Evolutionary conservation across 2,329 filamentous ascomycete genomes (phyloP).

Genomic region (Metarhizium sp.): DNA sequence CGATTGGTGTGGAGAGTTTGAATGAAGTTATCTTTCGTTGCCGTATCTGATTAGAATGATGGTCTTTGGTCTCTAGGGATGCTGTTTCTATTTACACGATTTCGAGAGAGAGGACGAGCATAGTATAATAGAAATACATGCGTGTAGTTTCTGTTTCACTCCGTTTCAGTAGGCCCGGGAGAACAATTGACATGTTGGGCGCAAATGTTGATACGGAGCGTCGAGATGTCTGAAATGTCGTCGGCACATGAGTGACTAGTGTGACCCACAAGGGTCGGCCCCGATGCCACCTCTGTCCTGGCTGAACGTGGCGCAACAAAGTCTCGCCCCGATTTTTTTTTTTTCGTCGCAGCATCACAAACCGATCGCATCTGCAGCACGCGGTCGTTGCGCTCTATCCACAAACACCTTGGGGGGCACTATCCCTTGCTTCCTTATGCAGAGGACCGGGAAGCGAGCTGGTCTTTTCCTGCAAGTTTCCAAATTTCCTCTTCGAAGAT

Average conservation of each 20-base stretch:
- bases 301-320: background rate
- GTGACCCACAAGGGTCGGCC: no score
- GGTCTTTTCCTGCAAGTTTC: background rate
- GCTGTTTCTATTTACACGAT: background rate
- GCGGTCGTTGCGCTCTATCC: background rate
- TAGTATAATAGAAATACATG: background rate
- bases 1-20: conserved; percentile 2
- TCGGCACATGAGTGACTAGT: no score
- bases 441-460: background rate
- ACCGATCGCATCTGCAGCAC: background rate
- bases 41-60: background rate
- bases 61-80: background rate
- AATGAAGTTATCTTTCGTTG: conserved; percentile 1
- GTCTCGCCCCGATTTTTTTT: background rate
- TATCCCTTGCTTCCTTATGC: background rate
- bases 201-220: no score
- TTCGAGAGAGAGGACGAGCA: background rate
- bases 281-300: no score
- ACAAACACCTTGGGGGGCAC: background rate
- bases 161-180: no score
- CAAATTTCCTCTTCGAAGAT: background rate
- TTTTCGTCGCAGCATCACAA: background rate
- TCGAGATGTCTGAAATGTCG: no score
- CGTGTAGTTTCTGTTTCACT: background rate
- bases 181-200: no score